phyloP scores from a whole-genome alignment of 2,329 filamentous ascomycete genomes.

The Calonectria multiphialidica region DNA sequence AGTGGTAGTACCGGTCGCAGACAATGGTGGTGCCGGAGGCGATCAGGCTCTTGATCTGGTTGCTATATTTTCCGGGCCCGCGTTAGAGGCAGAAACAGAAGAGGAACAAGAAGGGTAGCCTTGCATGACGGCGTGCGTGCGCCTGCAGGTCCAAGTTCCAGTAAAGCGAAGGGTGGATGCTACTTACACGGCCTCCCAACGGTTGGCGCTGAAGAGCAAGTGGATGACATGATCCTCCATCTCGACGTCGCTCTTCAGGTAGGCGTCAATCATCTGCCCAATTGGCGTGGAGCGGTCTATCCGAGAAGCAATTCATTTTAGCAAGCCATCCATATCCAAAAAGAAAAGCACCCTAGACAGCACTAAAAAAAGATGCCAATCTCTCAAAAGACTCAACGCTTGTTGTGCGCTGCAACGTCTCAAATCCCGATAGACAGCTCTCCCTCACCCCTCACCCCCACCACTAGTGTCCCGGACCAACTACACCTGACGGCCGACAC shows the following conservation, averaged over 20 bases:
- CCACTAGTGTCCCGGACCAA: background rate
- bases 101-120: background rate
- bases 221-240: conserved; percentile 93
- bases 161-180: background rate
- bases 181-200: conserved; percentile 80
- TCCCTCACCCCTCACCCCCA: background rate
- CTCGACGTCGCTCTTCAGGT: conserved; percentile 78
- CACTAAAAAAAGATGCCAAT: background rate
- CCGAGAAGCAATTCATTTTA: conserved; percentile 1
- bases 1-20: conserved; percentile 95
- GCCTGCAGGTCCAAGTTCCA: background rate
- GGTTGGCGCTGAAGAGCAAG: conserved; percentile 89
- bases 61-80: conserved; percentile 47
- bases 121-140: background rate
- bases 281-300: conserved; percentile 86
- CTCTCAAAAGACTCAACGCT: background rate
- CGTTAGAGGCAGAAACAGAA: background rate
- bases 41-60: conserved; percentile 66
- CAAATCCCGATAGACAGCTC: background rate
- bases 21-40: conserved; percentile 79
- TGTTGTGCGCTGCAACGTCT: background rate
- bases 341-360: background rate
- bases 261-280: conserved; percentile 87
- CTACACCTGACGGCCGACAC: too few relatives aligned
- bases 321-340: background rate